Percentiles rank a stretch among this genome's conserved stretches.
Conservation (phyloP, 2,329 filamentous ascomycete species). For the Arthroderma sp. region DNA sequence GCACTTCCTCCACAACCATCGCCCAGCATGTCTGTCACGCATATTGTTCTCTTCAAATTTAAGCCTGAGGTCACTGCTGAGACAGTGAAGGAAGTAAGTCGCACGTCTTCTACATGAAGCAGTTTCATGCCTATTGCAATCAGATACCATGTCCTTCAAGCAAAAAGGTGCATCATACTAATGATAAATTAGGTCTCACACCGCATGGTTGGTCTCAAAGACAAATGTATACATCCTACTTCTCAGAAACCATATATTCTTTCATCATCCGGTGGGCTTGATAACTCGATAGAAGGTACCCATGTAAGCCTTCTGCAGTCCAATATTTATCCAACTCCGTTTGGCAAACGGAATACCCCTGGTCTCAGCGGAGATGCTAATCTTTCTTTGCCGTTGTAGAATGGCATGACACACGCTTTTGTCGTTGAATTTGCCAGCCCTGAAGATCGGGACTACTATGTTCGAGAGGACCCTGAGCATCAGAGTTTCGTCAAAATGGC, state of each 20-base stretch:
- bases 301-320: conserved; percentile 36
- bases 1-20: no score
- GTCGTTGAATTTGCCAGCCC: conserved; percentile 52
- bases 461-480: conserved; percentile 52
- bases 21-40: conserved; percentile 47
- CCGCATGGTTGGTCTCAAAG: conserved; percentile 44
- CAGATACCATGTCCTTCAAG: not conserved
- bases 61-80: conserved; percentile 38
- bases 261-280: conserved; percentile 43
- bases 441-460: conserved; percentile 56
- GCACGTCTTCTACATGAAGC: not conserved
- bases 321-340: not conserved
- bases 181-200: conserved; percentile 36
- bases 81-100: conserved; percentile 42
- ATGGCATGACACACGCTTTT: conserved; percentile 56
- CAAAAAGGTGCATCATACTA: conserved; percentile 1
- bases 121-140: no score
- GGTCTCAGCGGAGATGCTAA: not conserved
- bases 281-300: conserved; percentile 49
- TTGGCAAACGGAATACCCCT: not conserved
- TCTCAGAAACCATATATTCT: conserved; percentile 49
- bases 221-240: conserved; percentile 47
- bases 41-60: conserved; percentile 57
- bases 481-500: conserved; percentile 42
- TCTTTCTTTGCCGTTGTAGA: conserved; percentile 24